Conservation (phyloP, 2,329 filamentous ascomycete genomes). For the Monilinia vaccinii-corymbosi region DNA sequence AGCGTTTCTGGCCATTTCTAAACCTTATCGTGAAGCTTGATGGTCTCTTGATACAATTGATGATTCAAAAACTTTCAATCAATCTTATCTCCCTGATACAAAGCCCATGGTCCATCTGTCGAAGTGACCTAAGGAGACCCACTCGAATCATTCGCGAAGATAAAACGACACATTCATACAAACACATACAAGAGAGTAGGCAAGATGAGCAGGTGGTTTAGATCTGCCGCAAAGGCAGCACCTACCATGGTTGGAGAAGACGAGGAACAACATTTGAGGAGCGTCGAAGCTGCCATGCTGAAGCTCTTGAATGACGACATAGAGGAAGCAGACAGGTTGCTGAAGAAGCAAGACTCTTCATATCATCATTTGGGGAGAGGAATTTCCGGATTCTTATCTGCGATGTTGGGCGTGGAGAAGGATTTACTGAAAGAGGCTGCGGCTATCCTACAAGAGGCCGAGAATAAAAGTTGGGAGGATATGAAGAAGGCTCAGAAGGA, state of each 20-base stretch:
- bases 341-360: slow-evolving; percentile 66
- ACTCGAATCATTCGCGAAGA: not conserved
- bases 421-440: slow-evolving; percentile 80
- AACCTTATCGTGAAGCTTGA: not conserved
- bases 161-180: not conserved
- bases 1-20: not conserved
- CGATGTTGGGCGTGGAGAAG: slow-evolving; percentile 85
- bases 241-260: slow-evolving; percentile 29
- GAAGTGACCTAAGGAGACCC: not conserved
- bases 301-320: slow-evolving; percentile 87
- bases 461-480: slow-evolving; percentile 66
- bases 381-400: slow-evolving; percentile 75
- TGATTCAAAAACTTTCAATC: not conserved
- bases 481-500: slow-evolving; percentile 66
- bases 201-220: slow-evolving; percentile 29
- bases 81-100: not conserved
- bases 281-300: slow-evolving; percentile 55
- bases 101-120: not conserved
- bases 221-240: slow-evolving; percentile 18
- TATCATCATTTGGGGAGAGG: slow-evolving; percentile 81
- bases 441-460: slow-evolving; percentile 62
- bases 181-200: slow-evolving; percentile 1
- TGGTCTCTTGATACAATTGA: not conserved
- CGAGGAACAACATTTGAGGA: slow-evolving; percentile 46
- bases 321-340: slow-evolving; percentile 65